Base-by-base conservation (phyloP, 331 rosid genomes). In the Prunus yedoensis region DNA sequence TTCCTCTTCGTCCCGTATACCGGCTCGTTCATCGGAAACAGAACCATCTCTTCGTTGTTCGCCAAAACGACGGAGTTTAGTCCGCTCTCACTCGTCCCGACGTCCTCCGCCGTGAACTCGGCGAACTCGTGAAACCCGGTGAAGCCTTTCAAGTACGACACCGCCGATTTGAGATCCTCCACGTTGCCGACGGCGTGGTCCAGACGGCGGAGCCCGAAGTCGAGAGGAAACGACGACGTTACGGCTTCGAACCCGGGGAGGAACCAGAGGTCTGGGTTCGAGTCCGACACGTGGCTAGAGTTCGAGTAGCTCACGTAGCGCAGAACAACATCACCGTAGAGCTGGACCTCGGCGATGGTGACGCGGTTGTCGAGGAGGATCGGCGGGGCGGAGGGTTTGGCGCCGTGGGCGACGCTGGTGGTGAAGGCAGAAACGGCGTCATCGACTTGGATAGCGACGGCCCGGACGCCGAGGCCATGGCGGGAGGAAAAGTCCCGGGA, bases 131-230 rank as follows among this genome's bases (percentile, higher is more conserved):
- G 97, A 70, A 92, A 92, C 4, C 97, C 97, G 0, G 88, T 88
- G 70, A 94, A 89, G 0, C 58, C 65, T 16, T 88, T 89, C 28
- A 92, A 68, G 79, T 92, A 92, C 0, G 79, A 66, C 41, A 87
- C 61, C 0, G 83, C 87, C 18, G 91, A 18, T 0, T 78, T 77
- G 2, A 94, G 86, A 23, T 86, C 91, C 63, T 88, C 78, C 50
- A 94, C 93, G 84, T 92, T 92, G 16, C 97, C 97, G 0, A 94
- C 97, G 3, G 99, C 97, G 74, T 94, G 97, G 74, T 94, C 97
- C 0, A 94, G 90, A 16, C 89, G 78, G 18, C 89, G 86, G 50
- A 94, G 79, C 15, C 97, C 97, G 70, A 71, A 94, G 52, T 94
- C 99, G 4, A 90, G 45, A 1, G 85, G 90, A 3, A 18, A 77